phyloP scores from a whole-genome alignment of 805 yeast species.

The Saturnispora serradocipensis region DNA sequence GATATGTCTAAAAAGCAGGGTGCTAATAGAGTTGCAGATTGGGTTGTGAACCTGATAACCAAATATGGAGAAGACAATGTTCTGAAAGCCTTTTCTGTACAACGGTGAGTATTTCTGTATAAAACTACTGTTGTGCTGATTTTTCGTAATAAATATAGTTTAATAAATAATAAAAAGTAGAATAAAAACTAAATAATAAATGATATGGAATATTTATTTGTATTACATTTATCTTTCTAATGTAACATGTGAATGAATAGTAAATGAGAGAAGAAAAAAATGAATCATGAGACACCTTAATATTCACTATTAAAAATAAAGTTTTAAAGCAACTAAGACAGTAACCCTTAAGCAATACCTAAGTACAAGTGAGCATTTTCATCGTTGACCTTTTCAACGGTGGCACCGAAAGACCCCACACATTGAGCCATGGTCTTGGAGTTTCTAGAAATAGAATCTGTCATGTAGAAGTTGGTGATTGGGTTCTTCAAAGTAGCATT shows the following conservation, averaged over 20 bases:
- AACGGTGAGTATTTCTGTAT: neutral
- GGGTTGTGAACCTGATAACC: slow-evolving; percentile 13
- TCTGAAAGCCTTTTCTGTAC: neutral
- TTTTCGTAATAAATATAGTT: slow-evolving; percentile 3
- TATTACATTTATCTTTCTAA: neutral
- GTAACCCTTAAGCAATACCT: slow-evolving; percentile 22
- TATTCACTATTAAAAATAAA: slow-evolving; percentile 2
- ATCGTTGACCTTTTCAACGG: slow-evolving; percentile 50
- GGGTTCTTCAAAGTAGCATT: slow-evolving; percentile 52
- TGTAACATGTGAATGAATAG: slow-evolving; percentile 1
- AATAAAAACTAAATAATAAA: slow-evolving; percentile 1
- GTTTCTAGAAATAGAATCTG: slow-evolving; percentile 78
- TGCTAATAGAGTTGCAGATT: slow-evolving; percentile 32
- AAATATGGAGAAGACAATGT: slow-evolving; percentile 6
- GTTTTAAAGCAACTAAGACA: neutral
- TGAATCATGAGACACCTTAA: slow-evolving; percentile 1
- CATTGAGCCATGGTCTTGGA: slow-evolving; percentile 89
- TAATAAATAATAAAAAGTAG: slow-evolving; percentile 1
- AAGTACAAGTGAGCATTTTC: slow-evolving; percentile 30
- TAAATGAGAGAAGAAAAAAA: neutral
- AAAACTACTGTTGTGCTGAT: too few relatives aligned
- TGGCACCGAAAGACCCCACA: slow-evolving; percentile 61
- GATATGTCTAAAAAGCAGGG: slow-evolving; percentile 32
- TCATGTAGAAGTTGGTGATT: slow-evolving; percentile 76
- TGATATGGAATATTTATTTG: neutral